These are phyloP conservation scores for Cercospora zeae-maydis DNA, from an alignment of 2,329 filamentous ascomycete species.

Conservation along the genomic window DNA sequence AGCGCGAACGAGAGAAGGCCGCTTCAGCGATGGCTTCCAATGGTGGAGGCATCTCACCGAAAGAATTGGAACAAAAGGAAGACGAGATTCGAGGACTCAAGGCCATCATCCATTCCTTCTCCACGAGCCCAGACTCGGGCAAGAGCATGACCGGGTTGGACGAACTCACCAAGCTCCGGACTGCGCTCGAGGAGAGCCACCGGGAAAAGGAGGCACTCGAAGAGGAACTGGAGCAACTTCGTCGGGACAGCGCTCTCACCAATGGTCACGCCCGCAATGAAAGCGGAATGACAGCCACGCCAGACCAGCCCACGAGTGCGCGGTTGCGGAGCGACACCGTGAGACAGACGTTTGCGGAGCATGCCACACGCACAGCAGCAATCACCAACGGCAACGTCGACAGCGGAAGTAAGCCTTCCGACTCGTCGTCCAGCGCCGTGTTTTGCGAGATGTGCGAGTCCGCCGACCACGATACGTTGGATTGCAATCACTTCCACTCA, in stretches of 20 bases:
- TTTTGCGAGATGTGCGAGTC: conserved; percentile 98
- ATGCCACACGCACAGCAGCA: conserved; percentile 53
- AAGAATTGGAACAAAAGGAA: conserved; percentile 88
- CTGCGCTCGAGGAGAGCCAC: conserved; percentile 67
- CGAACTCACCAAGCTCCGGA: conserved; percentile 55
- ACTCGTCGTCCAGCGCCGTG: conserved; percentile 39
- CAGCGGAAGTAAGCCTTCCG: conserved; percentile 8
- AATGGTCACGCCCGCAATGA: conserved; percentile 38
- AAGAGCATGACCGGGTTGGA: conserved; percentile 35
- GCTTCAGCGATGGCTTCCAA: conserved; percentile 51
- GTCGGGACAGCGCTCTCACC: conserved; percentile 41
- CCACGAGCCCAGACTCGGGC: conserved; percentile 59
- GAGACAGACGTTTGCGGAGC: conserved; percentile 57
- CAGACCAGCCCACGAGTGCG: conserved; percentile 18
- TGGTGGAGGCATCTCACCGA: conserved; percentile 46
- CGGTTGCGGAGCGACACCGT: conserved; percentile 52
- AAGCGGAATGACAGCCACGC: conserved; percentile 28
- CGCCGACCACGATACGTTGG: conserved; percentile 86
- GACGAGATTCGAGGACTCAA: conserved; percentile 96
- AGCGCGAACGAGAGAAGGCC: conserved; percentile 81
- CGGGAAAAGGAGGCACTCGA: conserved; percentile 79
- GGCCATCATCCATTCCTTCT: conserved; percentile 94
- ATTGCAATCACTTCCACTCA: conserved; percentile 59
- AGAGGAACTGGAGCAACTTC: conserved; percentile 71
- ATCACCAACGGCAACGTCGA: conserved; percentile 4